Base-by-base conservation (phyloP, 192 early-diverging fungal genomes). In the Podila horticola region DNA sequence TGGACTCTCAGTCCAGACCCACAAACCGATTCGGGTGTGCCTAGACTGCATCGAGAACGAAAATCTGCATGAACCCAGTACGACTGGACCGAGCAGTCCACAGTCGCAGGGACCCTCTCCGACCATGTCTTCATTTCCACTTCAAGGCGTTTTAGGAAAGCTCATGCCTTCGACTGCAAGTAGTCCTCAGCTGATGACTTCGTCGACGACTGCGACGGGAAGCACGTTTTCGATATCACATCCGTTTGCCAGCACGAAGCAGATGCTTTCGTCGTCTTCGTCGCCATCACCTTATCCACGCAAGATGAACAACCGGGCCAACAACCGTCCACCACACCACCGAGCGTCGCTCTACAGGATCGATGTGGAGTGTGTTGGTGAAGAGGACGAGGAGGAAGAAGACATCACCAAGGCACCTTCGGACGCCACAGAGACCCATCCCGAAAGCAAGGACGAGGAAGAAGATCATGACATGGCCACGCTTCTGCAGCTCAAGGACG, bases 381-480 rank as follows among this genome's bases (percentile, higher is more conserved):
- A 79, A 34, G 76, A 79, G 60, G 76, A 79, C 12, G 76, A 79
- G 19, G 75, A 71, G 10, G 75, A 77, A 11, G 69, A 79, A 1
- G 76, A 79, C 0, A 12, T 8, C 38, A 55, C 52, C n/a, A 55
- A 55, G 24, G 52, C 8, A 24, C 22, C 1, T 55, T 52, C 50
- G 8, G 41, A 36, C 1, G 51, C 12, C 2, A 4, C 28, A 38
- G 33, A 31, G n/a, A 9, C 31, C 17, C 10, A 50, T 12, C 26
- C 30, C 2, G 19, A 33, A 19, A 45, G 17, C 15, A 50, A 36
- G 59, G 13, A 49, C 26, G 29, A 60, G 38, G 45, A 69, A 60
- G 57, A 24, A 6, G 58, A 69, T 11, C 51, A 69, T n/a, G 66
- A 41, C 17, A 26, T 57, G n/a, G 51, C 17, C 29, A 30, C 28